Evolutionary conservation across 2,329 filamentous ascomycete genomes (phyloP).

Genomic region (Diaporthe destruens): DNA sequence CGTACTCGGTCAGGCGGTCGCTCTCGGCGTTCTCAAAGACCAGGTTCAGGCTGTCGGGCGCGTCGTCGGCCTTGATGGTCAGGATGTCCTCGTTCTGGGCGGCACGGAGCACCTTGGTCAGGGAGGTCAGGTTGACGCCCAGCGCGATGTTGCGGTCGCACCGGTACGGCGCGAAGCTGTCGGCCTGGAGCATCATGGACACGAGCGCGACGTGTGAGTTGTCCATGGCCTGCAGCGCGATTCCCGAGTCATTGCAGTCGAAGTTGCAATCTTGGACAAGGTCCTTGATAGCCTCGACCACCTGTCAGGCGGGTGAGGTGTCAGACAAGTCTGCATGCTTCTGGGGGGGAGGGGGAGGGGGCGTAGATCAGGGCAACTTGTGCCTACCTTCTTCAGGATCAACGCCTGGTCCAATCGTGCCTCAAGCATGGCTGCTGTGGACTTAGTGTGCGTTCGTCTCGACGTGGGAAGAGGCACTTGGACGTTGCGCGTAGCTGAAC

Average conservation of each 20-base stretch:
- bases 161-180: conserved; percentile 93
- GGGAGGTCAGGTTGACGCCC: conserved; percentile 94
- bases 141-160: conserved; percentile 99
- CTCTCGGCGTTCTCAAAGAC: conserved; percentile 91
- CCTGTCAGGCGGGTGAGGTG: conserved; percentile 62
- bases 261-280: conserved; percentile 99
- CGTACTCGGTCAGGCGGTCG: conserved; percentile 97
- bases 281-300: conserved; percentile 99
- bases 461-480: conserved; percentile 19
- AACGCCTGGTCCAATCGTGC: conserved; percentile 95
- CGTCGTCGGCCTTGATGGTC: conserved; percentile 97
- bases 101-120: conserved; percentile 96
- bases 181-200: conserved; percentile 97
- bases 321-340: conserved; percentile 43
- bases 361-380: background rate
- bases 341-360: too few relatives aligned
- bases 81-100: conserved; percentile 95
- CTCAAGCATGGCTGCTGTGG: conserved; percentile 80
- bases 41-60: conserved; percentile 94
- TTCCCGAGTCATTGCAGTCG: conserved; percentile 99
- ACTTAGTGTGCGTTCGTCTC: conserved; percentile 53
- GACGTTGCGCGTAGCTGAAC: conserved; percentile 24
- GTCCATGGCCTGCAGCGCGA: conserved; percentile 99
- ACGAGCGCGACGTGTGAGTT: conserved; percentile 99
- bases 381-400: conserved; percentile 91